phyloP scores from a whole-genome alignment of 116 monocot species.

The Iris pallida region DNA sequence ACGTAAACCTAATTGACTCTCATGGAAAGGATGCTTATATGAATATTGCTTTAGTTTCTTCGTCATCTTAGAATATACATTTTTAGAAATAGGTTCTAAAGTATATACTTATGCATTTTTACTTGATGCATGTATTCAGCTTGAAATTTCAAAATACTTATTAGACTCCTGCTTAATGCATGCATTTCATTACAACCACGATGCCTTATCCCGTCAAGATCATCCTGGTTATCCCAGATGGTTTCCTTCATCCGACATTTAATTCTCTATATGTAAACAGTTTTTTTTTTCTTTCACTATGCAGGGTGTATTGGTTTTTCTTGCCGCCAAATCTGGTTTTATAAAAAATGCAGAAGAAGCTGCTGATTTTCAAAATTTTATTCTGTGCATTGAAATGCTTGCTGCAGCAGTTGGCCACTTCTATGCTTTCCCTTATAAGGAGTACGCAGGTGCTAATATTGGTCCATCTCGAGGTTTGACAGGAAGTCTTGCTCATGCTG shows the following conservation, averaged over 20 bases:
- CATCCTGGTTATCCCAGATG: neutral
- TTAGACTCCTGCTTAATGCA: too few relatives aligned
- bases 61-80: too few relatives aligned
- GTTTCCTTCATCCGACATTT: neutral
- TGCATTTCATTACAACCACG: neutral
- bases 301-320: conserved; percentile 88
- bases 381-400: conserved; percentile 84
- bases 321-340: conserved; percentile 69
- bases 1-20: too few relatives aligned
- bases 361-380: conserved; percentile 80
- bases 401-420: conserved; percentile 69
- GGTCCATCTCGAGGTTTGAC: conserved; percentile 54
- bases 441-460: conserved; percentile 89
- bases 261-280: neutral
- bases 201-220: neutral
- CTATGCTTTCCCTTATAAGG: conserved; percentile 85
- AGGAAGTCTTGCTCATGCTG: conserved; percentile 72
- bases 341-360: conserved; percentile 77
- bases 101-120: too few relatives aligned
- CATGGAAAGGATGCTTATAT: too few relatives aligned
- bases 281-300: neutral
- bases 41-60: too few relatives aligned
- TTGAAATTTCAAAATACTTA: too few relatives aligned
- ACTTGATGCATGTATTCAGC: too few relatives aligned
- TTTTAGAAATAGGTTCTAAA: too few relatives aligned